Evolutionary conservation across 345 rosid genomes (phyloP).

Genomic region (Populus tremula): DNA sequence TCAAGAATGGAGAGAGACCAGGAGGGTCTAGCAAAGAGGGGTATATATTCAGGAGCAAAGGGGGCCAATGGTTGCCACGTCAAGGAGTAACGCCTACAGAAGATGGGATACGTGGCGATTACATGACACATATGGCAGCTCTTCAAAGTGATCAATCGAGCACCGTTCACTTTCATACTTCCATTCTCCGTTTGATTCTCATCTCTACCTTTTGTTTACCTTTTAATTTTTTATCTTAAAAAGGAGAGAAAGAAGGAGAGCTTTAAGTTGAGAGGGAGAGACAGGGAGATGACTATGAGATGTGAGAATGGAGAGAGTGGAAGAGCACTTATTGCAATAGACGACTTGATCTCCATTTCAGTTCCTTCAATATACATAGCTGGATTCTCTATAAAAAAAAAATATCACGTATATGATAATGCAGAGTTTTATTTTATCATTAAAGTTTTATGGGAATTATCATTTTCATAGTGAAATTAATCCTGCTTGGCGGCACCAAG

Average conservation of each 20-base stretch:
- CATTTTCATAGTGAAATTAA: too few relatives aligned
- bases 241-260: too few relatives aligned
- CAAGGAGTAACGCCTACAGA: conserved; percentile 29
- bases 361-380: too few relatives aligned
- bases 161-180: conserved; percentile 12
- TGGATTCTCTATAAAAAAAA: too few relatives aligned
- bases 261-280: not conserved
- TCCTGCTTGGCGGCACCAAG: too few relatives aligned
- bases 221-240: too few relatives aligned
- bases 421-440: too few relatives aligned
- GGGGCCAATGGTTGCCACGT: conserved; percentile 56
- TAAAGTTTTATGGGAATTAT: too few relatives aligned
- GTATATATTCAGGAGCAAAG: conserved; percentile 39
- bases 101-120: conserved; percentile 48
- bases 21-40: not conserved
- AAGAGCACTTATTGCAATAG: too few relatives aligned
- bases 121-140: conserved; percentile 41
- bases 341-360: too few relatives aligned
- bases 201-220: not conserved
- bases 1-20: conserved; percentile 1
- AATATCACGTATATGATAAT: too few relatives aligned
- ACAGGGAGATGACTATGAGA: not conserved
- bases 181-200: not conserved
- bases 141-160: conserved; percentile 17
- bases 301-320: not conserved